Base-by-base conservation (phyloP, 176 grass and related monocot genomes). In the Pharus latifolius region DNA sequence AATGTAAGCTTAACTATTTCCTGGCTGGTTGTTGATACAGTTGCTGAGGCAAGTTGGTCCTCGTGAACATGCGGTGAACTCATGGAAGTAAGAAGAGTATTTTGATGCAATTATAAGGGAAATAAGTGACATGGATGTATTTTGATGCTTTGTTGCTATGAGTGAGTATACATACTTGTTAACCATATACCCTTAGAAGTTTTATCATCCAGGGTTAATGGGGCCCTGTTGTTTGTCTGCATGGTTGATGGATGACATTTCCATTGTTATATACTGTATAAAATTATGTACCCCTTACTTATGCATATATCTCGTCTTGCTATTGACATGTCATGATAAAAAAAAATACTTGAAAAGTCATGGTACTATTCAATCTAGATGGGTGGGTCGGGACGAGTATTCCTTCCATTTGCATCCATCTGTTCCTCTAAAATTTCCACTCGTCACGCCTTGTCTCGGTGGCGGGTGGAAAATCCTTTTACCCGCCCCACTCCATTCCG, bases 21-120 rank as follows among this genome's bases (percentile, higher is more conserved):
- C 20, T 41, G 15, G 3, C 2, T 75, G 55, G 45, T 15, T 27
- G 60, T 44, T 58, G 41, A 60, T 17, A 25, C 76, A 91, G 88
- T 78, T 87, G 58, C 19, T 84, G 45, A 77, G 88, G 72, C 88
- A 91, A 84, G 77, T 66, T 23, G 62, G 72, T 26, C 84, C 84
- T 31, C 48, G 49, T 1, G 77, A 87, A 16, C 49, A 46, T 19
- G 64, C 71, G 1, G 71, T 65, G 56, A 80, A 69, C 50, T 86
- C 77, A 64, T 50, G 77, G 83, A 80, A 76, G 56, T 86, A 81
- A 64, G 41, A 57, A 70, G 23, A 72, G 50, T 6, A 24, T 3
- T 11, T 62, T 74, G 63, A 54, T 53, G 53, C 19, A 55, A 30
- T 69, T 62, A n/a, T 56, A 29, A 63, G 28, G 45, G 38, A 62